Conservation (phyloP, 208 protist species). For the Acanthamoeba royreba region DNA sequence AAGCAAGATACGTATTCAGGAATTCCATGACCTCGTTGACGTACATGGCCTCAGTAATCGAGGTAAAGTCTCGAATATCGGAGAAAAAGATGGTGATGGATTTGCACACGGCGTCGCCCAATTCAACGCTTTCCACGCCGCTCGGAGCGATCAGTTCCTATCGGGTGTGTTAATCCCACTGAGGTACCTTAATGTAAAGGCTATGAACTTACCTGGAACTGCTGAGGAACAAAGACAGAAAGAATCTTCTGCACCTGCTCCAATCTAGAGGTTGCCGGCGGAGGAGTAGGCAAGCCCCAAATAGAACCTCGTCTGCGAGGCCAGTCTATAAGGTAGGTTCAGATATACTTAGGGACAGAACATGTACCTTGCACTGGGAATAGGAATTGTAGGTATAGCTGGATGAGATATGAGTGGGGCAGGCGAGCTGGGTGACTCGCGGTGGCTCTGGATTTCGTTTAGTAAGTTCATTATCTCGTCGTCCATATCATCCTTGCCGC, state of each 20-base stretch:
- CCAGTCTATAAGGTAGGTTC: not conserved
- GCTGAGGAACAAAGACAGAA: not conserved
- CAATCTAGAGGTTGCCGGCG: not conserved
- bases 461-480: not conserved
- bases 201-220: slow-evolving; percentile 4
- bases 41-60: slow-evolving; percentile 60
- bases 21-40: slow-evolving; percentile 55
- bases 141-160: slow-evolving; percentile 56
- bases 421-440: not conserved
- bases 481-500: not conserved
- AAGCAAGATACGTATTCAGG: slow-evolving; percentile 66
- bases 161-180: not conserved
- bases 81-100: slow-evolving; percentile 67
- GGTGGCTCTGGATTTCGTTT: not conserved
- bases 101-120: slow-evolving; percentile 53
- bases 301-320: not conserved
- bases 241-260: slow-evolving; percentile 18
- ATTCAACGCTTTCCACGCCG: slow-evolving; percentile 58
- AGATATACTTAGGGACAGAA: no score
- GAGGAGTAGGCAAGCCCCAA: not conserved
- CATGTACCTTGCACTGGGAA: not conserved
- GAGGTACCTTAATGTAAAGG: not conserved
- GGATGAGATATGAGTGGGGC: not conserved
- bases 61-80: slow-evolving; percentile 72
- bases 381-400: not conserved